Conservation (phyloP, 2,329 filamentous ascomycete genomes). For the Botrytis porri region DNA sequence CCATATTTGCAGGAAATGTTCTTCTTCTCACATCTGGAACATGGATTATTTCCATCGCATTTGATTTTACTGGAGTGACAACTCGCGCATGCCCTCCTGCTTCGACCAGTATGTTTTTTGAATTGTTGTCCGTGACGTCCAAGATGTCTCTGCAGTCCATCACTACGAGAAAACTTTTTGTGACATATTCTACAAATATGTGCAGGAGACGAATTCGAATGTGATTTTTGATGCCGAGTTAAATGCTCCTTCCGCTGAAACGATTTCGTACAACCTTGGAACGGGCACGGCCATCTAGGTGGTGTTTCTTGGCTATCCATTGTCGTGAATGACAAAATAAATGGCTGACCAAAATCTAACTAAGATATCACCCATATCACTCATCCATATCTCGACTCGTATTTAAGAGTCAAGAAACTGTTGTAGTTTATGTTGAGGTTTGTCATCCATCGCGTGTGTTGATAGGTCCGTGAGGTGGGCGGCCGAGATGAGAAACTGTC, state of each 20-base stretch:
- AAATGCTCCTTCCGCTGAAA: slow-evolving; percentile 35
- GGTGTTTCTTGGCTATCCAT: background rate
- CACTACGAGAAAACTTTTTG: slow-evolving; percentile 33
- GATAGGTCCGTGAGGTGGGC: background rate
- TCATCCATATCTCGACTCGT: background rate
- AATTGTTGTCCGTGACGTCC: slow-evolving; percentile 31
- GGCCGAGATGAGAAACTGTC: background rate
- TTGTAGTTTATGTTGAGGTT: background rate
- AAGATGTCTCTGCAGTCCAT: slow-evolving; percentile 34
- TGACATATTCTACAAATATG: slow-evolving; percentile 28
- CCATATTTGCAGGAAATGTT: slow-evolving; percentile 42
- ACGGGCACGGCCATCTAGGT: slow-evolving; percentile 23
- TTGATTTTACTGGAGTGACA: slow-evolving; percentile 48
- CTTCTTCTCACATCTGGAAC: slow-evolving; percentile 43
- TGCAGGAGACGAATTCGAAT: slow-evolving; percentile 23
- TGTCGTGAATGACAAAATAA: background rate
- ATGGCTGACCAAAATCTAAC: background rate
- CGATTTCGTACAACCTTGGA: slow-evolving; percentile 28
- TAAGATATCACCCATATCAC: background rate
- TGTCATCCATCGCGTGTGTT: background rate
- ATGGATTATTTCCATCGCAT: slow-evolving; percentile 43
- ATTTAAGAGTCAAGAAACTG: background rate
- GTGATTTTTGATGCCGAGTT: slow-evolving; percentile 30
- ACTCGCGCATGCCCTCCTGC: slow-evolving; percentile 43
- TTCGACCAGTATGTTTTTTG: slow-evolving; percentile 33